Percentiles rank a stretch among this genome's conserved stretches.
These are phyloP conservation scores for Phytopythium delawarense DNA, from an alignment of 352 stramenopile genomes.

Conservation along the genomic window DNA sequence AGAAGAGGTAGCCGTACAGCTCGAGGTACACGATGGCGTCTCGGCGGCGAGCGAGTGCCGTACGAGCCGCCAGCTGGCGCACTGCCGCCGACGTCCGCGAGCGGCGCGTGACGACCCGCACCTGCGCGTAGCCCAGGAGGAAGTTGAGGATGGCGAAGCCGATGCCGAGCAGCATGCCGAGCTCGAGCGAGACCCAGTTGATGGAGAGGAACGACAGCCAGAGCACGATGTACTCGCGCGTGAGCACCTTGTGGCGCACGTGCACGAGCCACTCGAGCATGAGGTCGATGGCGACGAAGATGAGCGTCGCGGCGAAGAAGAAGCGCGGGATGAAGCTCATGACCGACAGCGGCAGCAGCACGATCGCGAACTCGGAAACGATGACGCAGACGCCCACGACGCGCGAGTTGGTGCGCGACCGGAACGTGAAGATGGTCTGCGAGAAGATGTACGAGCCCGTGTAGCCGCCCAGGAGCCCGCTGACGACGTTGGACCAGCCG, in stretches of 20 bases:
- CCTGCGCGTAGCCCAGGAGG: slow-evolving; percentile 70
- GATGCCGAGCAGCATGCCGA: slow-evolving; percentile 93
- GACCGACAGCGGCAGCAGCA: slow-evolving; percentile 91
- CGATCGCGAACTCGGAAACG: slow-evolving; percentile 81
- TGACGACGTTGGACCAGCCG: slow-evolving; percentile 95
- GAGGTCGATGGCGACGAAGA: slow-evolving; percentile 97
- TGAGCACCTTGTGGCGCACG: slow-evolving; percentile 77
- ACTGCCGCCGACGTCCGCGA: slow-evolving; percentile 57
- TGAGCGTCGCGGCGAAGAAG: slow-evolving; percentile 96
- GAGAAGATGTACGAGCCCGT: slow-evolving; percentile 99
- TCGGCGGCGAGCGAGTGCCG: slow-evolving; percentile 52
- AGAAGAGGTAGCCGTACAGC: slow-evolving; percentile 84
- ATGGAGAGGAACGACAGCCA: slow-evolving; percentile 93
- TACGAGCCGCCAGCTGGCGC: slow-evolving; percentile 63
- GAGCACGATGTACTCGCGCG: slow-evolving; percentile 91
- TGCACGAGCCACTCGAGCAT: slow-evolving; percentile 96
- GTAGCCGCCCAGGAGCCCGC: slow-evolving; percentile 94
- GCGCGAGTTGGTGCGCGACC: slow-evolving; percentile 87
- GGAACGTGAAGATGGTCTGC: slow-evolving; percentile 98
- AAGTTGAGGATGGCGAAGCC: slow-evolving; percentile 86
- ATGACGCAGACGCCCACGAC: slow-evolving; percentile 91
- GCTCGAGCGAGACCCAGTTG: slow-evolving; percentile 93
- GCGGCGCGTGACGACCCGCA: slow-evolving; percentile 61
- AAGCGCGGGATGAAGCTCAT: slow-evolving; percentile 95
- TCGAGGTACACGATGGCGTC: slow-evolving; percentile 78